A percentile compares a stretch with the other conserved stretches of the same genome.
These are phyloP conservation scores for Cercospora nicotianae DNA, from an alignment of 2,329 filamentous ascomycete species.

Conservation along the genomic window DNA sequence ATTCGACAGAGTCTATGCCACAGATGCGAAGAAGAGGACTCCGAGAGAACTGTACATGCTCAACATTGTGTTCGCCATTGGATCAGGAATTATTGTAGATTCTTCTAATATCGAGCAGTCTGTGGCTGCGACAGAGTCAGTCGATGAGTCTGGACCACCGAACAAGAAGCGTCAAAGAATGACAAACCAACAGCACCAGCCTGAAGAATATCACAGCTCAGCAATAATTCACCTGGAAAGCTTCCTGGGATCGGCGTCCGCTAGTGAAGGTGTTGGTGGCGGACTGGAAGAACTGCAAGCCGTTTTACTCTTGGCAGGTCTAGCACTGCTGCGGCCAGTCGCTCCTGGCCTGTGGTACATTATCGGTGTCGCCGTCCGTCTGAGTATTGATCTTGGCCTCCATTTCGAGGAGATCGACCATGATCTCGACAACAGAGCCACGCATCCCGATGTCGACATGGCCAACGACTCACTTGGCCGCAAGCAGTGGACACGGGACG, in stretches of 20 bases:
- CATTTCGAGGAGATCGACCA: slow-evolving; percentile 81
- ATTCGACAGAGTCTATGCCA: slow-evolving; percentile 77
- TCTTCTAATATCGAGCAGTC: slow-evolving; percentile 40
- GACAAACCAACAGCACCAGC: slow-evolving; percentile 61
- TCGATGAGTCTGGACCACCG: slow-evolving; percentile 30
- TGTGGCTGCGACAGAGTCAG: slow-evolving; percentile 34
- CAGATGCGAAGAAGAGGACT: slow-evolving; percentile 65
- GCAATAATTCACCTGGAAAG: slow-evolving; percentile 89
- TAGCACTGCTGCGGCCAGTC: slow-evolving; percentile 86
- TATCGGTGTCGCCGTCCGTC: slow-evolving; percentile 83
- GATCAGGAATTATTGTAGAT: slow-evolving; percentile 84
- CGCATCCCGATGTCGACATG: slow-evolving; percentile 21
- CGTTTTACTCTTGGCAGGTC: slow-evolving; percentile 85
- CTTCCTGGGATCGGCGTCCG: slow-evolving; percentile 68
- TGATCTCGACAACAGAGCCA: slow-evolving; percentile 49
- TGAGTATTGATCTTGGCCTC: slow-evolving; percentile 87
- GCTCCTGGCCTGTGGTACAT: slow-evolving; percentile 97
- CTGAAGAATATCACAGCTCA: slow-evolving; percentile 94
- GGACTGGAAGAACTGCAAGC: slow-evolving; percentile 89
- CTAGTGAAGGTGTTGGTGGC: slow-evolving; percentile 71
- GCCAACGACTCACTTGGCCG: slow-evolving; percentile 52
- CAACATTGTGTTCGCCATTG: slow-evolving; percentile 97
- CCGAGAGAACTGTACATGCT: slow-evolving; percentile 86
- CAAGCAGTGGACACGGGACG: slow-evolving; percentile 80
- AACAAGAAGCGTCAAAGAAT: slow-evolving; percentile 53